Base-by-base conservation (phyloP, 495 filamentous ascomycete species). In the Letharia lupina region DNA sequence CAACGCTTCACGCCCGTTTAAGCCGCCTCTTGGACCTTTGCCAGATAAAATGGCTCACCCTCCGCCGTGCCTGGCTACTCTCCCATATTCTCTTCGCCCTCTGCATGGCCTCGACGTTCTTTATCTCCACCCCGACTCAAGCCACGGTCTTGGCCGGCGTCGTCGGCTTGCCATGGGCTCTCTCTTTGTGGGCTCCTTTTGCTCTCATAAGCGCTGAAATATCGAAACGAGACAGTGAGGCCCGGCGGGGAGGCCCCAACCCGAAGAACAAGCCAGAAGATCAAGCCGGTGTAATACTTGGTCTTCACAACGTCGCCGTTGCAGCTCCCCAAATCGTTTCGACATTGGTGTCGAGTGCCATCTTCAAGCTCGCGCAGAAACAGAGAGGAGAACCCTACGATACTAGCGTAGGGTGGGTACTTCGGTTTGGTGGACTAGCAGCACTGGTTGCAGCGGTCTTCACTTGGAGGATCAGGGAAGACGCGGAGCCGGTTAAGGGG, bases 151-250 rank as follows among this genome's bases (percentile, higher is more conserved):
- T 93, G 16, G 87, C 94, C 58, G 89, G 84, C 9, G 72, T 94
- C 16, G 82, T 95, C 66, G 92, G 92, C 23, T 85, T 96, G 64
- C 89, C 87, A 16, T 96, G 92, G 92, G 91, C 92, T 33, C 76
- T 96, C 61, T 90, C 91, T 28, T 81, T 92, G 41, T 96, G 92
- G 92, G 92, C 90, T 0, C 92, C 92, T 0, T 96, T 93, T 79
- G 91, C 92, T 45, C 86, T 96, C 68, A 96, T 96, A 71, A 88
- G 87, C 60, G 87, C 89, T 44, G 92, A 96, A 76, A 90, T 96
- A 52, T 85, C 85, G 60, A 87, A 87, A 62, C 85, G 90, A 41
- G 89, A 96, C 71, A 83, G 87, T 59, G 78, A 88, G 31, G 63
- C 63, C 61, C 69, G 77, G 71, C 37, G 77, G 35, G 35, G 54